Evolutionary conservation across 1,284 basidiomycete species (phyloP).

Genomic region (Ganoderma meredithae): DNA sequence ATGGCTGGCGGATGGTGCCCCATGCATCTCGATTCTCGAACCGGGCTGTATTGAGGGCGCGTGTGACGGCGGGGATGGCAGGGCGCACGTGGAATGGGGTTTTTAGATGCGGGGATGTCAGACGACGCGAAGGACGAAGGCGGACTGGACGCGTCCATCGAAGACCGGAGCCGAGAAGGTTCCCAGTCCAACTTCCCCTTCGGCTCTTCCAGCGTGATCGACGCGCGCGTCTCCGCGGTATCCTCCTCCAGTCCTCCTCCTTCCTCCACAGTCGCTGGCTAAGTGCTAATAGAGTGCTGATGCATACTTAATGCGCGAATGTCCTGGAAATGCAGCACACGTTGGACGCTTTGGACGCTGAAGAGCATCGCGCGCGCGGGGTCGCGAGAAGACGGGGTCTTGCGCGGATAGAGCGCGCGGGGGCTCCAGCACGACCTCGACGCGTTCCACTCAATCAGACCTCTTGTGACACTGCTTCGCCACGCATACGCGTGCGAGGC

Average conservation of each 20-base stretch:
- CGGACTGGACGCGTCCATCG: background rate
- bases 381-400: too few species aligned
- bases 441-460: background rate
- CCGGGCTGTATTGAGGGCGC: too few species aligned
- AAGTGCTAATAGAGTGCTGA: too few species aligned
- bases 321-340: too few species aligned
- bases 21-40: background rate
- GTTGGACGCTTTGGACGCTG: too few species aligned
- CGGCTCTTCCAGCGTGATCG: background rate
- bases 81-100: background rate
- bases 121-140: constrained; percentile 1
- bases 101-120: background rate
- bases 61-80: background rate
- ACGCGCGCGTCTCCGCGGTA: background rate
- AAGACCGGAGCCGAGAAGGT: background rate
- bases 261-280: background rate
- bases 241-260: too few species aligned
- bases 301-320: too few species aligned
- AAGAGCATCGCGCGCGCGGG: too few species aligned
- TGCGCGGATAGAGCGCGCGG: too few species aligned
- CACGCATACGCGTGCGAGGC: background rate
- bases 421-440: background rate
- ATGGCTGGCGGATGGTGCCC: background rate
- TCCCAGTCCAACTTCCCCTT: background rate
- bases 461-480: background rate